Evolutionary conservation across 306 rosid genomes (phyloP).

Genomic region (Cucumis melo): DNA sequence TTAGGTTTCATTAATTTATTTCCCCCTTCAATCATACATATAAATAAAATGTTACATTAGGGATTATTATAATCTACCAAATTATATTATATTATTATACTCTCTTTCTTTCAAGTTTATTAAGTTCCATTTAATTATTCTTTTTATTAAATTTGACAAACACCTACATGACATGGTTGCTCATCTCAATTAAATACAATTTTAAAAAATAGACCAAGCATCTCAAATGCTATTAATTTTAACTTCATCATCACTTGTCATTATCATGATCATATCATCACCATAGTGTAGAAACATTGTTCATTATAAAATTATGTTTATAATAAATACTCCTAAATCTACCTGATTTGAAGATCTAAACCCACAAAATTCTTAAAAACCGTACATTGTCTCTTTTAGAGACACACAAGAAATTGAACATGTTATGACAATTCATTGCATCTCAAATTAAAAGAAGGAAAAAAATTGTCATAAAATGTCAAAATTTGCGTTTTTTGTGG

Average conservation of each 20-base stretch:
- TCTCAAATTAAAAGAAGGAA: too few species aligned
- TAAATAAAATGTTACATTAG: not conserved
- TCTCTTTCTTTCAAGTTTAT: not conserved
- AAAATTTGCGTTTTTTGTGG: too few species aligned
- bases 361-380: too few species aligned
- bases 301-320: too few species aligned
- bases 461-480: too few species aligned
- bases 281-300: too few species aligned
- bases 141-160: not conserved
- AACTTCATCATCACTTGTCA: too few species aligned
- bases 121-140: not conserved
- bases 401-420: too few species aligned
- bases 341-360: not conserved
- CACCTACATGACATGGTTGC: not conserved
- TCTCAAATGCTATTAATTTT: not conserved
- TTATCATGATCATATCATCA: too few species aligned
- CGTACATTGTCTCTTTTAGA: too few species aligned
- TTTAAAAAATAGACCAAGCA: not conserved
- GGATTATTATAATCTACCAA: not conserved
- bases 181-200: not conserved
- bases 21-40: not conserved
- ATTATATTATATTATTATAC: not conserved
- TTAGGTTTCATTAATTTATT: not conserved
- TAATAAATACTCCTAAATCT: not conserved
- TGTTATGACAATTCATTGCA: too few species aligned